Evolutionary conservation across 2,329 filamentous ascomycete species (phyloP), one percentile per base, ranked within the genome.

Genomic region (Claviceps sp.): DNA sequence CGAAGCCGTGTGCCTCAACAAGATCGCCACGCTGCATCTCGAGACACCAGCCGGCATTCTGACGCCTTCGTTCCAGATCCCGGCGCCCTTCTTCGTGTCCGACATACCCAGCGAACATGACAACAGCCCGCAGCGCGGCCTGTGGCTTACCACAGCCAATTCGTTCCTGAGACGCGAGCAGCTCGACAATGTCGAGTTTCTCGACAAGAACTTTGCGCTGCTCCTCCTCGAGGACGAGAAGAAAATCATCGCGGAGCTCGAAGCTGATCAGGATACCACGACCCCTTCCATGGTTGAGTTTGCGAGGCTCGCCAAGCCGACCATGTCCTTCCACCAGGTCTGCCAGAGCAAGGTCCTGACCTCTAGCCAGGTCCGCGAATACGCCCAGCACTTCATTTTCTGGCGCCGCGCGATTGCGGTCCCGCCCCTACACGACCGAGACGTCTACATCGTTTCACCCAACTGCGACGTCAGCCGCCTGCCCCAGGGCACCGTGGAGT

Each of bases 391-490:
- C 70, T 84, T 98, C 56, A 89, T 97, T 55, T 95, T 94, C 70
- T 97, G 91, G 90, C 84, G 93, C 24, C 85, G 90, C 53, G 93
- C 91, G 47, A 87, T 94, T 54, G 85, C 91, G 16, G 91, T 97
- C 42, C 87, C 89, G 4, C 93, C 93, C 0, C 78, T 98, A 5
- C 89, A 96, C 62, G 85, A 87, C 44, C 79, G 90, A 47, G 90
- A 97, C 64, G 85, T 84, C 11, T 98, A 97, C 66, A 85, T 97
- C 37, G 80, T 96, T 30, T 94, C 88, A 1, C 90, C 91, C 0
- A 94, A 95, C 64, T 89, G 89, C 55, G 85, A 95, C 60, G 78
- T 89, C 60, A 73, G 77, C 49, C 80, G 82, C 47, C 76, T 97
- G 0, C 75, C 82, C 22, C 71, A 77, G 30, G 88, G 89, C 13